Evolutionary conservation across 129 eudicot genomes (phyloP), one percentile per base, ranked within the genome.

Genomic region (Pseudognaphalium luteoalbum): DNA sequence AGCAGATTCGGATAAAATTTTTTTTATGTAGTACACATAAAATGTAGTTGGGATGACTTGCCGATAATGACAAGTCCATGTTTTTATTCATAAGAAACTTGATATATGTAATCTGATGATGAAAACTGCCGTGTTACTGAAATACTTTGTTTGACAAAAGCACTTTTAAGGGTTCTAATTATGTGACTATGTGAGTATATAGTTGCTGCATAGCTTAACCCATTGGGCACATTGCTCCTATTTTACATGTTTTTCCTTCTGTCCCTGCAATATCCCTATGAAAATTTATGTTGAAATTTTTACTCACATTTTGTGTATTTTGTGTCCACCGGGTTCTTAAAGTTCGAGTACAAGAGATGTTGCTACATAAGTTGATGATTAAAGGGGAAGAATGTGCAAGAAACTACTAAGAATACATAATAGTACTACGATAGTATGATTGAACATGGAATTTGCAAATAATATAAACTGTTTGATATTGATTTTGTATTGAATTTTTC

Each of bases 321-420:
- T 39, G 68, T 14, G 54, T 54, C 30, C 52, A 68, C 15, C 74
- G 68, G 81, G 81, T 69, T 68, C 81, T 35, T 77, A 68, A 67
- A 62, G 19, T 59, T 22, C 41, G 3, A 6, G 66, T 14, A 69
- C 57, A 9, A 9, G 32, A 32, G 71, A 21, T 60, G 17, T 60
- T 58, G 30, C 30, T 22, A 12, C 70, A 25, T 22, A 9, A 19
- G 50, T 12, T 73, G 72, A 64, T 73, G 72, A 64, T 71, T 21
- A 64, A 32, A 15, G 64, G 72, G 79, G n/a, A n/a, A n/a, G n/a
- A n/a, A n/a, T n/a, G n/a, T n/a, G n/a, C n/a, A n/a, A n/a, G n/a
- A n/a, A n/a, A n/a, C n/a, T n/a, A n/a, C n/a, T n/a, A n/a, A n/a
- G n/a, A n/a, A n/a, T n/a, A n/a, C n/a, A n/a, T n/a, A n/a, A n/a